A percentile compares a stretch with the other conserved stretches of the same genome.
These are phyloP conservation scores for Claviceps humidiphila DNA, from an alignment of 2,329 filamentous ascomycete genomes.

Conservation along the genomic window DNA sequence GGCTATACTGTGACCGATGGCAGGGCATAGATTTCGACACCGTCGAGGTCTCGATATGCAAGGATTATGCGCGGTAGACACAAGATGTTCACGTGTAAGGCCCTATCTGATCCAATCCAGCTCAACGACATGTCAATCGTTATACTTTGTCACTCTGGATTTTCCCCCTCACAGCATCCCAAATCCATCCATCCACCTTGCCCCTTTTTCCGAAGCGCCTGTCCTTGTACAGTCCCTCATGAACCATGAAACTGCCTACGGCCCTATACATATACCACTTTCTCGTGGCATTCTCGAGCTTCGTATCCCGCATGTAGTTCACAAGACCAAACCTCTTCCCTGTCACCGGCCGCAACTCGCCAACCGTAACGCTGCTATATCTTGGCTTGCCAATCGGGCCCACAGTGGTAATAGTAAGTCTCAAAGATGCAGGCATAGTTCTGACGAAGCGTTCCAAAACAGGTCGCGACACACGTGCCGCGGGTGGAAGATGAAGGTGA, in stretches of 20 bases:
- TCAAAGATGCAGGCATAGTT: constrained; percentile 29
- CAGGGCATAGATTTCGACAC: too few species aligned
- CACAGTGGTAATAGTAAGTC: constrained; percentile 41
- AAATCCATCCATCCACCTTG: constrained; percentile 27
- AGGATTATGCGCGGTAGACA: too few species aligned
- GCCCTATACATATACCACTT: constrained; percentile 29
- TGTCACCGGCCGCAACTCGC: constrained; percentile 19
- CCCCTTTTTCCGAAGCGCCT: constrained; percentile 8
- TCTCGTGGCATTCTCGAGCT: constrained; percentile 19
- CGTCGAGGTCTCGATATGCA: too few species aligned
- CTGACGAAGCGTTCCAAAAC: constrained; percentile 39
- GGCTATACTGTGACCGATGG: too few species aligned
- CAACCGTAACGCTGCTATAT: constrained; percentile 28
- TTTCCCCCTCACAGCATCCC: constrained; percentile 24
- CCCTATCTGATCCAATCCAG: background rate
- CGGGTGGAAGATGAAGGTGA: constrained; percentile 53
- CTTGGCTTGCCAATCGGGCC: constrained; percentile 41
- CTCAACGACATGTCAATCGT: background rate
- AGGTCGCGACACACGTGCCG: constrained; percentile 47
- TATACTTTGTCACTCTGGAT: constrained; percentile 13
- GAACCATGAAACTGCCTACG: constrained; percentile 25
- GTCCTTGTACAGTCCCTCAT: constrained; percentile 12
- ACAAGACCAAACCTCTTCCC: constrained; percentile 23
- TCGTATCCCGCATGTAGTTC: constrained; percentile 26
- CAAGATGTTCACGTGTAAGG: background rate